Conservation (phyloP, 2,329 filamentous ascomycete species). For the Amylocarpus encephaloides region DNA sequence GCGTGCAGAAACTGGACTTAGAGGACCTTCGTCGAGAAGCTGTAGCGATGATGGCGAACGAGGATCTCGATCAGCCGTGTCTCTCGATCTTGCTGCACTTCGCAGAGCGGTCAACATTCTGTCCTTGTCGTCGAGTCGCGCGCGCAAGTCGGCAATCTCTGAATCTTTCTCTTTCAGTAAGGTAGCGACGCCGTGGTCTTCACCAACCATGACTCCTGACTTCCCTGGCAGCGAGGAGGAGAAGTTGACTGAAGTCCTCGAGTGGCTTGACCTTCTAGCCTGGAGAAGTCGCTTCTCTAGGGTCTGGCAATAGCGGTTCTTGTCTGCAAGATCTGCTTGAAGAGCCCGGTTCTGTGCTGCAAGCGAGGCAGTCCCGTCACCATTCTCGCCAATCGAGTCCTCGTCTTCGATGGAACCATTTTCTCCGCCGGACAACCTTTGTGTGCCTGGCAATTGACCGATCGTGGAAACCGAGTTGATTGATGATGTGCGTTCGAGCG, state of each 20-base stretch:
- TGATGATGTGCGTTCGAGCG: slow-evolving; percentile 58
- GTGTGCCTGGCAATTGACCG: slow-evolving; percentile 20
- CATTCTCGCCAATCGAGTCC: slow-evolving; percentile 72
- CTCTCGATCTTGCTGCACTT: slow-evolving; percentile 77
- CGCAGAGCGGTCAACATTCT: slow-evolving; percentile 84
- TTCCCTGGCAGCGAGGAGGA: slow-evolving; percentile 50
- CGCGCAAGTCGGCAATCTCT: slow-evolving; percentile 86
- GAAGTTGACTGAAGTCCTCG: slow-evolving; percentile 72
- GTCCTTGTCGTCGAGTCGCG: slow-evolving; percentile 89
- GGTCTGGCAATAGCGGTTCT: slow-evolving; percentile 92
- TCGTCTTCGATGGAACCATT: slow-evolving; percentile 46
- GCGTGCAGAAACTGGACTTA: slow-evolving; percentile 28
- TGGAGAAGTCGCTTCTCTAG: slow-evolving; percentile 89
- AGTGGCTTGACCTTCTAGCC: slow-evolving; percentile 82
- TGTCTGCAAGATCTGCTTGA: slow-evolving; percentile 91
- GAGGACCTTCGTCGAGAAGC: slow-evolving; percentile 23
- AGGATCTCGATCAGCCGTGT: slow-evolving; percentile 59
- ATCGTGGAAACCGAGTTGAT: slow-evolving; percentile 48
- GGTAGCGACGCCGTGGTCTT: slow-evolving; percentile 68
- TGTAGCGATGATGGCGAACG: slow-evolving; percentile 15
- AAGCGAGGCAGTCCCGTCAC: slow-evolving; percentile 77
- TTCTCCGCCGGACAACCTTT: slow-evolving; percentile 22
- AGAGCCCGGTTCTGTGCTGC: slow-evolving; percentile 84
- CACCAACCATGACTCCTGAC: slow-evolving; percentile 63
- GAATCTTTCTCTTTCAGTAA: slow-evolving; percentile 81